These are phyloP conservation scores for Larix kaempferi DNA, from an alignment of 75 land plant species.

Conservation along the genomic window DNA sequence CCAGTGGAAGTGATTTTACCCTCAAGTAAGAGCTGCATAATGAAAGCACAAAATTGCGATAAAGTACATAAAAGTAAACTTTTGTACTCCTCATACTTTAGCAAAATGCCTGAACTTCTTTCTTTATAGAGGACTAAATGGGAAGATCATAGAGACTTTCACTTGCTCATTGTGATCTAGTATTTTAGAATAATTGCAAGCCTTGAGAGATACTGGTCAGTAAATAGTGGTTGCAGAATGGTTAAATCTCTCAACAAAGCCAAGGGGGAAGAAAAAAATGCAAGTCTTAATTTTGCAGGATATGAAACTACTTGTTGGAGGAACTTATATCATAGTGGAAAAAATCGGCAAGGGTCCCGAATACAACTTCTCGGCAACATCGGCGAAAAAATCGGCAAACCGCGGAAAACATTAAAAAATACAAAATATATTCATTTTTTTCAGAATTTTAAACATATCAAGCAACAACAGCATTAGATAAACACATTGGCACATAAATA, in stretches of 20 bases:
- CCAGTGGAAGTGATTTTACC: slow-evolving; percentile 71
- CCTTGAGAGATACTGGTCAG: background rate
- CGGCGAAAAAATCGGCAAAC: too few relatives aligned
- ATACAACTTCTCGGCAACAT: too few relatives aligned
- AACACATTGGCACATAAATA: too few relatives aligned
- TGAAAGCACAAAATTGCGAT: background rate
- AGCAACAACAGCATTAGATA: too few relatives aligned
- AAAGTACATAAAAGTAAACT: background rate
- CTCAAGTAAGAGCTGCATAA: slow-evolving; percentile 65
- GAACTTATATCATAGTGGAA: too few relatives aligned
- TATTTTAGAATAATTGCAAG: background rate
- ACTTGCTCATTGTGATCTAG: background rate
- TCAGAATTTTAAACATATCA: too few relatives aligned
- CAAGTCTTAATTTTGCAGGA: background rate
- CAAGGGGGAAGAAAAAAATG: background rate
- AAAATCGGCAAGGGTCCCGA: too few relatives aligned
- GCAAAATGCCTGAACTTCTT: background rate
- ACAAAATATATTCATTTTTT: too few relatives aligned
- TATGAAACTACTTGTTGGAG: background rate
- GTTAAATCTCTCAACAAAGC: background rate
- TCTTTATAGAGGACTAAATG: background rate
- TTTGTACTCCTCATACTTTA: background rate
- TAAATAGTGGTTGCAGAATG: background rate
- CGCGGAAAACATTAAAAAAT: too few relatives aligned
- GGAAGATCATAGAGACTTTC: background rate